Evolutionary conservation across 129 eudicot species (phyloP), one percentile per base, ranked within the genome.

Genomic region (Ambrosia artemisiifolia): DNA sequence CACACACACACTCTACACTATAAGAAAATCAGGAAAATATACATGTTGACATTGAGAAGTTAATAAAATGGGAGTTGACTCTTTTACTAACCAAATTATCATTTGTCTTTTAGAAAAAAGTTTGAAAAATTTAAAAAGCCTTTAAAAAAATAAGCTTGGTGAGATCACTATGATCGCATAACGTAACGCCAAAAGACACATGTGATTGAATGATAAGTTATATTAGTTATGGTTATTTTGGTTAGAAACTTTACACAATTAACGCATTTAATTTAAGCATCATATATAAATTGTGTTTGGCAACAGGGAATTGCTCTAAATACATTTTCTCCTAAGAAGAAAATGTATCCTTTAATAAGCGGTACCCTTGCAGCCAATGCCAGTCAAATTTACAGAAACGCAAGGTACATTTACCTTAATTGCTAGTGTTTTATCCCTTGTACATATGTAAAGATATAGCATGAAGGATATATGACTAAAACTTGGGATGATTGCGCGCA

Each of bases 301-400:
- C 49, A 64, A 34, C 63, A 93, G 98, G 98, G 98, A 50, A 74
- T 74, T 67, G 75, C 95, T n/a, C 74, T 93, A 11, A 89, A 93
- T 75, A 85, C 96, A 47, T 93, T 79, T 75, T 42, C 79, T 14
- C 76, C 88, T 0, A 82, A 65, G 68, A 85, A 87, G 66, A 36
- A 47, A 40, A 62, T 83, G 87, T 87, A 79, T 63, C 86, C 92
- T 47, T 46, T 93, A 75, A 87, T 86, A 20, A 89, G 80, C 36
- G 94, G 92, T 71, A 71, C 76, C 4, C 82, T 16, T 24, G 98
- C 96, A 70, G 80, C 65, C 59, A 80, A 86, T 73, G 14, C n/a
- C 17, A 78, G 53, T 7, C 67, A 11, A 56, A 2, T 49, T 11
- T 82, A 65, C 59, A 66, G 81, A 78, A 88, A 86, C 74, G 77